Base-by-base conservation (phyloP, 192 early-diverging fungal species). In the Backusella psychrophila region DNA sequence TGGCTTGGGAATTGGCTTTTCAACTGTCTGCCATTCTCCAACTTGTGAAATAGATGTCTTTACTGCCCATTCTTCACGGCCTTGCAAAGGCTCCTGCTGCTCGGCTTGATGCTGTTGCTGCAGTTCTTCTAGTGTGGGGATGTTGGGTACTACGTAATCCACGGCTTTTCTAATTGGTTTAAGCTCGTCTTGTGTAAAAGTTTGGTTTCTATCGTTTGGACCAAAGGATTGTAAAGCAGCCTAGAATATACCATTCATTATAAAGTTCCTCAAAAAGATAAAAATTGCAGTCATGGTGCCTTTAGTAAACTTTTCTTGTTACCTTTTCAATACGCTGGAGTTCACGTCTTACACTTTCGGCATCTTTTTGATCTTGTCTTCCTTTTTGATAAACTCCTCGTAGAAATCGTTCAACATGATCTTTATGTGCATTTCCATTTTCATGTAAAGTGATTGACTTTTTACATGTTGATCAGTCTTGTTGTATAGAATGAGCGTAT, bases 371-470 rank as follows among this genome's bases (percentile, higher is more conserved):
- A 49, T 83, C 86, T 66, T 89, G 84, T 44, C 89, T 82, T 33
- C 83, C 81, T 6, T 78, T 75, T 71, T 90, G 90, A 56, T 89
- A 85, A 34, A 93, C 86, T 63, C 91, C 85, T 26, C 91, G 89
- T 49, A 96, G 70, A 75, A 92, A 94, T 39, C 85, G 84, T 75
- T 93, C 91, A 2, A 94, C 90, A 78, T 91, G 93, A n/a, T 93
- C 91, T 79, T 93, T 95, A 85, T 96, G 95, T 49, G 93, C 92
- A 44, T 83, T 85, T 15, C 94, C 95, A 21, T 74, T 85, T 68
- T 96, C 95, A 74, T 96, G 95, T 56, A 90, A 87, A 42, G 73
- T 71, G 14, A 90, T 87, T 36, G 87, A 89, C 90, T 75, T 17
- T 39, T 70, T 71, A 4, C 14, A 23, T 42, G 12, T 11, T 38